A percentile compares a stretch with the other conserved stretches of the same genome.
phyloP scores from a whole-genome alignment of 768 basidiomycete species.

The Leucocoprinus sp. region DNA sequence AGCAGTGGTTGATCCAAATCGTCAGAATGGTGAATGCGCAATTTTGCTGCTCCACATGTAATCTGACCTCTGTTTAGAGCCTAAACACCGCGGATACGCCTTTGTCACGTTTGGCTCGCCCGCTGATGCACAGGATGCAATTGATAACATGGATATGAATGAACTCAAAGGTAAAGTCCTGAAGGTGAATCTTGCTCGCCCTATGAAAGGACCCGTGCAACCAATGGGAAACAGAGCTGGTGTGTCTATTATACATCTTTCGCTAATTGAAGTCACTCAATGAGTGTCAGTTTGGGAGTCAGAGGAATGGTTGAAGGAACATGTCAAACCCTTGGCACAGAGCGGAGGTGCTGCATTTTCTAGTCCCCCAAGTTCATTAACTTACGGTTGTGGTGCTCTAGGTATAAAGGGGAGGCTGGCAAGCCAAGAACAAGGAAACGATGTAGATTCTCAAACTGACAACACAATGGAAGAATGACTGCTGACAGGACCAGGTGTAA shows the following conservation, averaged over 20 bases:
- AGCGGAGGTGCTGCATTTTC: conserved; percentile 51
- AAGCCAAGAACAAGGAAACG: conserved; percentile 20
- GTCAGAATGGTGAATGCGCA: conserved; percentile 29
- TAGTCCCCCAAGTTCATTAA: conserved; percentile 1
- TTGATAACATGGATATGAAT: conserved; percentile 98
- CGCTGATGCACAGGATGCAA: conserved; percentile 88
- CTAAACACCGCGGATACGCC: conserved; percentile 89
- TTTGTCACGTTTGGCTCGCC: conserved; percentile 82
- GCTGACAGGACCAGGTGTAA: conserved; percentile 9
- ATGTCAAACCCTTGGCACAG: conserved; percentile 70
- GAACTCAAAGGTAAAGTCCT: conserved; percentile 71
- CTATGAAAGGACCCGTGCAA: conserved; percentile 64
- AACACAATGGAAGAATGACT: conserved; percentile 61
- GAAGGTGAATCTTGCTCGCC: conserved; percentile 80
- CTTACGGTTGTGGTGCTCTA: conserved; percentile 15
- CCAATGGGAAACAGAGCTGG: conserved; percentile 70
- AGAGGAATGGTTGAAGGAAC: conserved; percentile 84
- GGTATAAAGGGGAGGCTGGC: conserved; percentile 47
- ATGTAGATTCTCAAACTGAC: conserved; percentile 27
- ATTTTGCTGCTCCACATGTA: background rate
- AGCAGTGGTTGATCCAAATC: conserved; percentile 61
- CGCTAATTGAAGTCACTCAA: background rate
- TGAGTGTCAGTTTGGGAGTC: conserved; percentile 81
- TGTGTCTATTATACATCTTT: conserved; percentile 26
- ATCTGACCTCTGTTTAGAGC: conserved; percentile 34